Percentiles rank a stretch among this genome's conserved stretches.
Conservation (phyloP, 352 stramenopile species). For the Globisporangium sylvaticum region DNA sequence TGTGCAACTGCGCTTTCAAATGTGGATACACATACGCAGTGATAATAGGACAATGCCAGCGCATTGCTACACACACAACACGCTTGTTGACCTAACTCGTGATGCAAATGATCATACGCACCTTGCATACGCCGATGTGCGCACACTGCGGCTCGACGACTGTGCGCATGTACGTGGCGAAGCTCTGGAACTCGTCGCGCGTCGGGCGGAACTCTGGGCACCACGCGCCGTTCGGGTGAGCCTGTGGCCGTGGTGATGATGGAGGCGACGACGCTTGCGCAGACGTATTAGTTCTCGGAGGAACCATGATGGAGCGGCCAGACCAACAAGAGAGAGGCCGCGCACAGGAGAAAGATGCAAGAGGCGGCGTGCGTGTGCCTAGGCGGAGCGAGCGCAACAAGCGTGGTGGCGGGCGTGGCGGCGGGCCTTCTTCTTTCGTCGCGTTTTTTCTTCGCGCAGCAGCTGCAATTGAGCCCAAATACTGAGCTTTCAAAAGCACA, state of each 20-base stretch:
- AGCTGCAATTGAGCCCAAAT: too few species aligned
- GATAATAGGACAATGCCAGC: not conserved
- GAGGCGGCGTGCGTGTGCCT: not conserved
- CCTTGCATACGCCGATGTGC: constrained; percentile 88
- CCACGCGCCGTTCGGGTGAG: constrained; percentile 35
- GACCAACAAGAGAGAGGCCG: not conserved
- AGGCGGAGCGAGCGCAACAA: not conserved
- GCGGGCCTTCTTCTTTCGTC: not conserved
- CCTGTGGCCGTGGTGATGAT: constrained; percentile 14
- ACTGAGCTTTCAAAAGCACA: too few species aligned
- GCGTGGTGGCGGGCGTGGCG: too few species aligned
- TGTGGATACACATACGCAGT: not conserved
- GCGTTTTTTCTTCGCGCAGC: too few species aligned
- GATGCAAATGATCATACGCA: constrained; percentile 19
- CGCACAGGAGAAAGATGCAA: not conserved
- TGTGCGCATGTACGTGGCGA: constrained; percentile 79
- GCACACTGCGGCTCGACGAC: constrained; percentile 78
- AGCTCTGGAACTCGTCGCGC: constrained; percentile 78
- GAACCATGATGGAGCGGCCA: not conserved
- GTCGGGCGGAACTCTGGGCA: constrained; percentile 87
- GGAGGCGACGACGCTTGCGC: constrained; percentile 8
- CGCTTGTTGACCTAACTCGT: not conserved
- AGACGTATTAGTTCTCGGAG: not conserved
- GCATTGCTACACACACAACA: not conserved
- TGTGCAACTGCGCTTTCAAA: not conserved